phyloP scores from a whole-genome alignment of 495 filamentous ascomycete genomes.

The Opeltia flavorubescens region DNA sequence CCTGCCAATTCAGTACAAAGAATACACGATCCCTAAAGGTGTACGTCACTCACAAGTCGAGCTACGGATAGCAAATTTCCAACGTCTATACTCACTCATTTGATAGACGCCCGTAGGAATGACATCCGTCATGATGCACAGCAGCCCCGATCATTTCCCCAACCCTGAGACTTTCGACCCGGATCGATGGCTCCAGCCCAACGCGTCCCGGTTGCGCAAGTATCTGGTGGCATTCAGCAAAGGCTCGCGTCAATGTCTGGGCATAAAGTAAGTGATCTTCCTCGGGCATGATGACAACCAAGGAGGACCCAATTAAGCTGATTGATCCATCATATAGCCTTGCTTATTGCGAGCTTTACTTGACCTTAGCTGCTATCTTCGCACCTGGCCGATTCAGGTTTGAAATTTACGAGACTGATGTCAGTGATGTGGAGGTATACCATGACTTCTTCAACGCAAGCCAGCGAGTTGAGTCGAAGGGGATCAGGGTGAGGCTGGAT shows the following conservation, averaged over 20 bases:
- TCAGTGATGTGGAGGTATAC: conserved; percentile 10
- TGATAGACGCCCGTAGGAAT: conserved; percentile 31
- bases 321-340: background rate
- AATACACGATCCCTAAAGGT: conserved; percentile 6
- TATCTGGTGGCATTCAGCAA: conserved; percentile 34
- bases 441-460: conserved; percentile 13
- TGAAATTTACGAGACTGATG: conserved; percentile 12
- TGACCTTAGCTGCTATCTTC: conserved; percentile 10
- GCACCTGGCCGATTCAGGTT: conserved; percentile 6
- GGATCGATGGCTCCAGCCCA: conserved; percentile 25
- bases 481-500: conserved; percentile 7
- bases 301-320: background rate
- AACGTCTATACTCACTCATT: too few relatives aligned
- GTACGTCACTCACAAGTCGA: too few relatives aligned
- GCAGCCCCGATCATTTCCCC: conserved; percentile 26
- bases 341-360: conserved; percentile 13
- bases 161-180: conserved; percentile 27
- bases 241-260: conserved; percentile 34
- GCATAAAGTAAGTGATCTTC: conserved; percentile 24
- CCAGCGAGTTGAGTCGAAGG: conserved; percentile 9
- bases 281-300: background rate
- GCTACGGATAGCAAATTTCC: too few relatives aligned
- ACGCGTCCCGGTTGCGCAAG: conserved; percentile 13
- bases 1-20: conserved; percentile 5
- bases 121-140: conserved; percentile 26